Evolutionary conservation across 768 basidiomycete species (phyloP).

Genomic region (Russula foetens): DNA sequence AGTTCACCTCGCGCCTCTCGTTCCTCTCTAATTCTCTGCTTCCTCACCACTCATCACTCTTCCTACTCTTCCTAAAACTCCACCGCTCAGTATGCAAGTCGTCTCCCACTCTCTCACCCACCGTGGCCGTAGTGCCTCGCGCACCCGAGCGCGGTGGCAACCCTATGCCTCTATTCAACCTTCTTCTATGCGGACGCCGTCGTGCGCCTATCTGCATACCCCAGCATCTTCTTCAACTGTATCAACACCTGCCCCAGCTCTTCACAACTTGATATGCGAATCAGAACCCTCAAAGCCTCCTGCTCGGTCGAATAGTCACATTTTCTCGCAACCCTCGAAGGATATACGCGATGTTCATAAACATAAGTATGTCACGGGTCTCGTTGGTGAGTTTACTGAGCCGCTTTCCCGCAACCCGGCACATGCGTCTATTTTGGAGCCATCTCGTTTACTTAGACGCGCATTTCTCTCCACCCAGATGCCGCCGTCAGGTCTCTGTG

Average conservation of each 20-base stretch:
- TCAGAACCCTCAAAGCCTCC: constrained; percentile 25
- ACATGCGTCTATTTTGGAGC: not conserved
- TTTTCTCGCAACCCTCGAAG: constrained; percentile 24
- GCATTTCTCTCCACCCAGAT: constrained; percentile 35
- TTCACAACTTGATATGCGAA: constrained; percentile 26
- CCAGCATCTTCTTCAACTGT: constrained; percentile 19
- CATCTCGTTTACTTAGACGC: constrained; percentile 5
- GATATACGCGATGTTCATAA: constrained; percentile 43
- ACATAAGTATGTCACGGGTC: constrained; percentile 52
- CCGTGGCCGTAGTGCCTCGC: constrained; percentile 55
- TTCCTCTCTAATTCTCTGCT: not conserved
- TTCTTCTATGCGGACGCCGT: constrained; percentile 30
- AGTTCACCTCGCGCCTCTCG: not conserved
- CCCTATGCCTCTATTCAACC: constrained; percentile 46
- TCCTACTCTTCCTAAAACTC: not conserved
- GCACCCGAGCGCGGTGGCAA: constrained; percentile 72
- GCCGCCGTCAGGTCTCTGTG: constrained; percentile 70
- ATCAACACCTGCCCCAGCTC: constrained; percentile 19
- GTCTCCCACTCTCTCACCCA: constrained; percentile 52
- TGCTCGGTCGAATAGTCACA: constrained; percentile 28
- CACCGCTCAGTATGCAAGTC: constrained; percentile 27
- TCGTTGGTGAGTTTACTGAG: constrained; percentile 51
- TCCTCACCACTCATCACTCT: constrained; percentile 9
- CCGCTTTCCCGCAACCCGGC: constrained; percentile 5
- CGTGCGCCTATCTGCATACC: constrained; percentile 27